phyloP scores from a whole-genome alignment of 2,329 filamentous ascomycete species.

The Periglandula ipomoeae region DNA sequence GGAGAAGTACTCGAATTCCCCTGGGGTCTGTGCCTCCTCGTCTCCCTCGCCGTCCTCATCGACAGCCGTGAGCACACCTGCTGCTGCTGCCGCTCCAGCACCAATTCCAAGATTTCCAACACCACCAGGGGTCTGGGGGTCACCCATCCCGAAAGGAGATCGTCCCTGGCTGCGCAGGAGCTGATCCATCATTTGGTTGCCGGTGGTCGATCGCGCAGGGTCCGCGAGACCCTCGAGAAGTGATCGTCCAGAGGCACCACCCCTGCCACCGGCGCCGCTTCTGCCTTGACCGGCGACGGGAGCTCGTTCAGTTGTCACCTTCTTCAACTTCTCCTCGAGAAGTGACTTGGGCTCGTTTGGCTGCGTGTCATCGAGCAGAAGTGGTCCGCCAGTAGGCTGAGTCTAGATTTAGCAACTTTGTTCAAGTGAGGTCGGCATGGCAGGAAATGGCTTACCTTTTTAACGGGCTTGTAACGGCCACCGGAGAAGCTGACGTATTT shows the following conservation, averaged over 20 bases:
- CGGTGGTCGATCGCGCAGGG: slow-evolving; percentile 20
- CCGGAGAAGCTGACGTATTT: slow-evolving; percentile 92
- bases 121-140: slow-evolving; percentile 19
- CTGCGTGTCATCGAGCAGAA: slow-evolving; percentile 79
- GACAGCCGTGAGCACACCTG: slow-evolving; percentile 73
- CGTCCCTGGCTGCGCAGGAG: slow-evolving; percentile 32
- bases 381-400: slow-evolving; percentile 84
- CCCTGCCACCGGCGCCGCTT: slow-evolving; percentile 21
- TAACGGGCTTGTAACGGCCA: slow-evolving; percentile 85
- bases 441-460: slow-evolving; percentile 52
- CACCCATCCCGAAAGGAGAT: slow-evolving; percentile 21
- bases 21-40: slow-evolving; percentile 61
- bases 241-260: slow-evolving; percentile 20
- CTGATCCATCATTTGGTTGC: slow-evolving; percentile 30
- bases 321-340: slow-evolving; percentile 89
- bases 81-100: slow-evolving; percentile 59
- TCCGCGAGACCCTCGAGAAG: slow-evolving; percentile 28
- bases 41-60: slow-evolving; percentile 74
- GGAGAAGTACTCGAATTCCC: slow-evolving; percentile 71
- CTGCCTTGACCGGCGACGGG: slow-evolving; percentile 39
- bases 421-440: neutral
- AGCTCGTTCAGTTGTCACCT: slow-evolving; percentile 55
- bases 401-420: slow-evolving; percentile 15
- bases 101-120: slow-evolving; percentile 33
- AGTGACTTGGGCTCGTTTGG: slow-evolving; percentile 70